Evolutionary conservation across 2,329 filamentous ascomycete species (phyloP), one percentile per base, ranked within the genome.

Genomic region (Sarocladiaceae sp.): DNA sequence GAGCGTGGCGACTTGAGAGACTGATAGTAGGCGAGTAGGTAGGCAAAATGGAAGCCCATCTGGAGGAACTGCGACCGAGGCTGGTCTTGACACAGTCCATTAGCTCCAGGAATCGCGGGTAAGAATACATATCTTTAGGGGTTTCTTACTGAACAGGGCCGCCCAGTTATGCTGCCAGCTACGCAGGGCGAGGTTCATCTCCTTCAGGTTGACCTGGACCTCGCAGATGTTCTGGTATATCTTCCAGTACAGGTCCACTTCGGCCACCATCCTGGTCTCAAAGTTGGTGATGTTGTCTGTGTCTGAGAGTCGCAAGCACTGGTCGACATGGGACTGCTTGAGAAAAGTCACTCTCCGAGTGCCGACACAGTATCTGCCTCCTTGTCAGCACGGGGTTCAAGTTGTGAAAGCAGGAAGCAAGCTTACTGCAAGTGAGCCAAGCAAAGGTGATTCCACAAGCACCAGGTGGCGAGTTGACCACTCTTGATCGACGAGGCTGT

Each of bases 31-130:
- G 51, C 50, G 2, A 59, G 35, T 0, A 58, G 51, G 10, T 57
- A 49, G 4, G 55, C 55, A 26, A 59, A 59, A 33, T 58, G 49
- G 19, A 55, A 56, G 1, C 57, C 56, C 51, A 59, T 56, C 29
- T 58, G 55, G 0, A 59, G 49, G 26, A 59, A 59, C 11, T 58
- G 57, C 7, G 57, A 57, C 1, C 57, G 52, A 2, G 55, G 53
- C 32, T 58, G 45, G 5, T 55, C 57, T 58, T 21, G 3, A n/a
- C 9, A 23, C 13, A 16, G 3, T 2, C 13, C 31, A 33, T 33
- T 15, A 15, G 31, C 16, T n/a, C n/a, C n/a, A n/a, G n/a, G n/a
- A n/a, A n/a, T n/a, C n/a, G n/a, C n/a, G n/a, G n/a, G n/a, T n/a
- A n/a, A n/a, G n/a, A n/a, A n/a, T n/a, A n/a, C n/a, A n/a, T n/a